Conservation (phyloP, 2,329 filamentous ascomycete genomes). For the Talaromyces islandicus region DNA sequence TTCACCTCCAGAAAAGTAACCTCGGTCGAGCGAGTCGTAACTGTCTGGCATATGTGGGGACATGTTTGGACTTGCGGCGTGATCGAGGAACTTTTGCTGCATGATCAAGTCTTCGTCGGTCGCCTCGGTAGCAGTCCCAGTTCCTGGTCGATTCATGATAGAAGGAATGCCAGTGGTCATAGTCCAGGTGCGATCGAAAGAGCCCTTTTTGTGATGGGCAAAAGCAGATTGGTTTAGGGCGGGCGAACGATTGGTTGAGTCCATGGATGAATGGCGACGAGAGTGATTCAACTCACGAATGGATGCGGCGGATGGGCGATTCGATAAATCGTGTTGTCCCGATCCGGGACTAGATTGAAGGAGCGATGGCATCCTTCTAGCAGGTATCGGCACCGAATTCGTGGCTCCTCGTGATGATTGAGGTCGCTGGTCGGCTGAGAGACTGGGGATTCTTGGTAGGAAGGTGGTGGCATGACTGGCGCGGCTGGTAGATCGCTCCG, state of each 20-base stretch:
- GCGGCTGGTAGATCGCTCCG: conserved; percentile 40
- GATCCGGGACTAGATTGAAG: conserved; percentile 32
- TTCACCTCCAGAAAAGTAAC: conserved; percentile 90
- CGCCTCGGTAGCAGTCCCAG: conserved; percentile 27
- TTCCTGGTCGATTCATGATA: conserved; percentile 28
- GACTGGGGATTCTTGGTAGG: conserved; percentile 39
- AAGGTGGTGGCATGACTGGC: conserved; percentile 32
- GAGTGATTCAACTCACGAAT: conserved; percentile 77
- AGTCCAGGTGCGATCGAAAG: conserved; percentile 56
- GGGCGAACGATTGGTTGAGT: conserved; percentile 49
- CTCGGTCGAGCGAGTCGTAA: conserved; percentile 66
- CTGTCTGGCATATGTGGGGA: conserved; percentile 19
- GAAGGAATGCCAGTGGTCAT: conserved; percentile 37
- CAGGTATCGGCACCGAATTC: conserved; percentile 22
- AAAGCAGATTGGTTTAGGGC: conserved; percentile 20
- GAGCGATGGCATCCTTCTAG: conserved; percentile 22
- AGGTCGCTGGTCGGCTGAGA: conserved; percentile 27
- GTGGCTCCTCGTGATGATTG: conserved; percentile 21
- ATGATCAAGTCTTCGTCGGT: conserved; percentile 15
- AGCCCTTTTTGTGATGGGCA: conserved; percentile 51
- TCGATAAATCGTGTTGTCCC: conserved; percentile 35
- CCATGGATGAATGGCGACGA: conserved; percentile 80
- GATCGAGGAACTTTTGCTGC: conserved; percentile 15
- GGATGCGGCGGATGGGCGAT: conserved; percentile 70
- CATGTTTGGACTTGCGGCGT: background rate